Evolutionary conservation across 2,329 filamentous ascomycete genomes (phyloP).

Genomic region (Xylariales sp.): DNA sequence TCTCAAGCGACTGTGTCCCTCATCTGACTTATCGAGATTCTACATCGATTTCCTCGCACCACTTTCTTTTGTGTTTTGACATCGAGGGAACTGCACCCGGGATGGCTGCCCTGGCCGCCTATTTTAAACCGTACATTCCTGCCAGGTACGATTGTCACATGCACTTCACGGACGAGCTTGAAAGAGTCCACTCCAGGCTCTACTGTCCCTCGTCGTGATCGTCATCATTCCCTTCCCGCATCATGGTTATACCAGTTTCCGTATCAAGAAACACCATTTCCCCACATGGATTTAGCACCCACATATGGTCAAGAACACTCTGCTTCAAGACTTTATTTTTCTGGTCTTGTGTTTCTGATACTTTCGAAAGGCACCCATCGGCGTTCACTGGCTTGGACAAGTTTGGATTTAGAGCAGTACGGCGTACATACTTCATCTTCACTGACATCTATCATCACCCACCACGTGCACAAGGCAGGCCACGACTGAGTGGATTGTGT

Average conservation of each 20-base stretch:
- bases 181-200: no score
- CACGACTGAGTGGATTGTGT: slow-evolving; percentile 1
- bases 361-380: not conserved
- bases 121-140: no score
- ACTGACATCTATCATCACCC: not conserved
- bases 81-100: not conserved
- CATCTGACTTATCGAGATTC: no score
- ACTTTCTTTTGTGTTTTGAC: not conserved
- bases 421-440: slow-evolving; percentile 1
- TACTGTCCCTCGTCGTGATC: no score
- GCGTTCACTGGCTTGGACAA: slow-evolving; percentile 8
- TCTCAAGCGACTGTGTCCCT: slow-evolving; percentile 1
- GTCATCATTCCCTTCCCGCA: no score
- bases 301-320: not conserved
- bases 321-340: slow-evolving; percentile 1
- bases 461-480: not conserved
- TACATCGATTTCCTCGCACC: not conserved
- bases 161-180: no score
- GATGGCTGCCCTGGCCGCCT: no score
- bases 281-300: not conserved
- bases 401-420: not conserved
- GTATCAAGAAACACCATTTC: no score
- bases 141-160: no score
- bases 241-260: no score
- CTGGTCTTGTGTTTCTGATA: not conserved